Base-by-base conservation (phyloP, 2,329 filamentous ascomycete genomes). In the Myriosclerotinia curreyana region DNA sequence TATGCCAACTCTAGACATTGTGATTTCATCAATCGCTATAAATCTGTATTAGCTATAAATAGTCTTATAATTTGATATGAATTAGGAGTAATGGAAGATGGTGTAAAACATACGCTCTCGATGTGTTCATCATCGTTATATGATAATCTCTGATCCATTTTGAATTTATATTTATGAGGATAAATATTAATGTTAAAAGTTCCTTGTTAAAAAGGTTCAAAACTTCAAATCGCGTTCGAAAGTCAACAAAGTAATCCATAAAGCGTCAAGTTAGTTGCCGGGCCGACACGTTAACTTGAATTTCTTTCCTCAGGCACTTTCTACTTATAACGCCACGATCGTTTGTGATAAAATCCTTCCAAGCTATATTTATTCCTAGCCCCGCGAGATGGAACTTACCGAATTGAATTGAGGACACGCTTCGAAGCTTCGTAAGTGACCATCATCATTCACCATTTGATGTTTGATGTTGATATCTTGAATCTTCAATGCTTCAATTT, bases 1-100 rank as follows among this genome's bases (percentile, higher is more conserved):
- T 93, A 91, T 70, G 84, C 84, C 66, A 89, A 77, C 74, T 96
- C 91, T 61, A 92, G 82, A 54, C 42, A 63, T 62, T 74, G 71
- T n/a, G 72, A 70, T 65, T 70, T 71, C 17, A 71, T 68, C n/a
- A 74, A 64, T 59, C 71, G 66, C 73, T 74, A 60, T 48, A 46
- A 15, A 46, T 25, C 14, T 62, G 14, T 38, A 17, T 63, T 58
- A 63, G 60, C 51, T 5, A 48, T 31, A 34, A 54, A 58, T 36
- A 58, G 46, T 48, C 55, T n/a, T 17, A 20, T 48, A 34, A 5
- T n/a, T 5, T 25, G 14, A 20, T 25, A 40, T 54, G 14, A 40
- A 17, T 25, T 9, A 11, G 17, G 5, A 60, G 38, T 15, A 22
- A 42, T 3, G 17, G 31, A 25, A 34, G 5, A 40, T 20, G 3